Evolutionary conservation across 371 early-diverging fungal species (phyloP).

Genomic region (Mortierella sp.): DNA sequence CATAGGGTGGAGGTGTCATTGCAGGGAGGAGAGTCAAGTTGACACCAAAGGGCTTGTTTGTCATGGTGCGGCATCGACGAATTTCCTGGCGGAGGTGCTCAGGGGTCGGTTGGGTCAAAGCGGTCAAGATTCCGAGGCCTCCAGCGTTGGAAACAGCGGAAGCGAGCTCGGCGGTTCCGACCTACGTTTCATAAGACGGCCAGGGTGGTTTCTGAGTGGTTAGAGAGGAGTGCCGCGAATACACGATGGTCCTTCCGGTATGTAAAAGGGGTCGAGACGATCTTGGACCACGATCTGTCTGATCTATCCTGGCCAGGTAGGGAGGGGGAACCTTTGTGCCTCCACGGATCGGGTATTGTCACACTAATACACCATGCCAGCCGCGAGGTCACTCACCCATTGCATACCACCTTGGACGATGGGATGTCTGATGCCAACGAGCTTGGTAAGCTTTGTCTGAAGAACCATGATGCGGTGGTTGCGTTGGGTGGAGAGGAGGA

Average conservation of each 20-base stretch:
- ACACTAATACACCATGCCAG: no score
- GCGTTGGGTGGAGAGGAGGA: background rate
- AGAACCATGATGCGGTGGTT: slow-evolving; percentile 68
- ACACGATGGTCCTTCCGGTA: no score
- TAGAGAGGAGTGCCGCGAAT: no score
- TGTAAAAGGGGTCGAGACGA: no score
- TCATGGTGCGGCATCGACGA: slow-evolving; percentile 77
- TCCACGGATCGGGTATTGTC: no score
- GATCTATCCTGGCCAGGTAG: no score
- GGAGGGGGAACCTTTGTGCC: no score
- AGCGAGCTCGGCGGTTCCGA: slow-evolving; percentile 82
- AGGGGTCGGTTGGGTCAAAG: slow-evolving; percentile 84
- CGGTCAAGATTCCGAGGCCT: slow-evolving; percentile 60
- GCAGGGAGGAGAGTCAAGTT: slow-evolving; percentile 76
- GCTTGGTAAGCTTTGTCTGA: slow-evolving; percentile 69
- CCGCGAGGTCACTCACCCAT: slow-evolving; percentile 56
- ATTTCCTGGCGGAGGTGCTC: slow-evolving; percentile 79
- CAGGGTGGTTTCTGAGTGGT: no score
- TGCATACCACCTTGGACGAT: slow-evolving; percentile 65
- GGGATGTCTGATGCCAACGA: slow-evolving; percentile 77
- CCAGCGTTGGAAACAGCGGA: slow-evolving; percentile 65
- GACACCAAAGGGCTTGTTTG: slow-evolving; percentile 82
- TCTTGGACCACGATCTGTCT: no score
- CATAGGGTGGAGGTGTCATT: slow-evolving; percentile 82
- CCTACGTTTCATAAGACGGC: no score